A percentile compares a stretch with the other conserved stretches of the same genome.
Evolutionary conservation across 176 grass and related monocot genomes (phyloP).

Genomic region (Triticum aestivum): IWGSC_CS_RefSeq_v2.1 NC_057803.1:88587762-88588261

Average conservation of each 20-base stretch:
- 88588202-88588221: background rate
- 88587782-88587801: background rate
- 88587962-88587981: constrained; percentile 27
- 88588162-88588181: background rate
- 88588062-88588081: constrained; percentile 34
- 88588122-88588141: constrained; percentile 42
- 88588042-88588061: constrained; percentile 22
- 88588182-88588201: background rate
- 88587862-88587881: background rate
- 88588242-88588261: constrained; percentile 42
- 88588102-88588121: constrained; percentile 38
- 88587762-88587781: background rate
- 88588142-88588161: background rate
- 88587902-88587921: constrained; percentile 4
- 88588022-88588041: constrained; percentile 37
- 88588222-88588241: background rate
- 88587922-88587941: constrained; percentile 9
- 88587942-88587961: constrained; percentile 27
- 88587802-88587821: background rate
- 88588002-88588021: constrained; percentile 44
- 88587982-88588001: constrained; percentile 39
- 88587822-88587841: background rate
- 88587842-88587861: background rate
- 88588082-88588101: constrained; percentile 43
- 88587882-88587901: background rate